Percentiles rank a stretch among this genome's conserved stretches.
phyloP scores from a whole-genome alignment of 805 yeast species.

The Pichia heedii region DNA sequence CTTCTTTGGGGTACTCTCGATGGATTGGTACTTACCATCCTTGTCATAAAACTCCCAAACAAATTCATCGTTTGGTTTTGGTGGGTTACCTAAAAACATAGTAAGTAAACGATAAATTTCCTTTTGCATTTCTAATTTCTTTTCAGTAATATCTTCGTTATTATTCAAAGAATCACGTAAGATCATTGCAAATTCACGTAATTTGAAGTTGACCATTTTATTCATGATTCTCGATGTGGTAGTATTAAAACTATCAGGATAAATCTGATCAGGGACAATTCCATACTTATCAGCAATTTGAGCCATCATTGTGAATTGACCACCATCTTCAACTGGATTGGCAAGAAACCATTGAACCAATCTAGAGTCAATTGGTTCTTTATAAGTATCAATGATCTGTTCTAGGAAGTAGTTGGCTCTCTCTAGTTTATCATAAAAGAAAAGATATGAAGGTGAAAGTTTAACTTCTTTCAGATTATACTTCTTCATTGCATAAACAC shows the following conservation, averaged over 20 bases:
- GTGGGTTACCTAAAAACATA: constrained; percentile 71
- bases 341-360: constrained; percentile 54
- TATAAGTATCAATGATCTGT: constrained; percentile 60
- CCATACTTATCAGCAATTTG: constrained; percentile 77
- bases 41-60: constrained; percentile 72
- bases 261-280: constrained; percentile 61
- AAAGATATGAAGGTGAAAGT: constrained; percentile 69
- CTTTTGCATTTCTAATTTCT: constrained; percentile 37
- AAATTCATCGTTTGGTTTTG: constrained; percentile 57
- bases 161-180: constrained; percentile 41
- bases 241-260: constrained; percentile 57
- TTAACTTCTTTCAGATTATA: constrained; percentile 61
- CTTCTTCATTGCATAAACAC: constrained; percentile 52
- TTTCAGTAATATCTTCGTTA: constrained; percentile 31
- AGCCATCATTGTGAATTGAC: constrained; percentile 79
- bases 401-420: constrained; percentile 75
- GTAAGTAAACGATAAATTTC: constrained; percentile 59
- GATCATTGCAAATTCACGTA: constrained; percentile 70
- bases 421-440: constrained; percentile 81
- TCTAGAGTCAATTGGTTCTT: constrained; percentile 60
- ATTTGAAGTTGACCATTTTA: constrained; percentile 52
- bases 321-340: constrained; percentile 75
- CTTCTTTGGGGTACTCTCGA: constrained; percentile 53
- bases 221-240: constrained; percentile 47
- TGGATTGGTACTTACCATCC: constrained; percentile 40